A percentile compares a stretch with the other conserved stretches of the same genome.
phyloP scores from a whole-genome alignment of 1,284 basidiomycete species.

The Microbotryum silenes-acaulis region DNA sequence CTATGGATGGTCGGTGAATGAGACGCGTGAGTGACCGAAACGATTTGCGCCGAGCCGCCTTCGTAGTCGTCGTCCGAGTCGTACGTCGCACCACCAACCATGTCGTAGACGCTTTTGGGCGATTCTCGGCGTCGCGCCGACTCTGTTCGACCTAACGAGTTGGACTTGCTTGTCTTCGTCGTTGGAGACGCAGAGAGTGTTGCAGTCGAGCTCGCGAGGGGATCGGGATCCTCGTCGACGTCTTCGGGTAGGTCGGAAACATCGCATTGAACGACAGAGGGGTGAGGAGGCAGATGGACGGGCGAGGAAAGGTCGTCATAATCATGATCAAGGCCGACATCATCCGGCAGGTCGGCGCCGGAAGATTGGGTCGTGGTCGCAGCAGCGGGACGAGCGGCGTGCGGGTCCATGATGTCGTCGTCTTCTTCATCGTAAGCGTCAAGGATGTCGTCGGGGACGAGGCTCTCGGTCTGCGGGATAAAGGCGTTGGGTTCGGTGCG shows the following conservation, averaged over 20 bases:
- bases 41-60: constrained; percentile 19
- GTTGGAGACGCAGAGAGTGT: neutral
- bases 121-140: too few relatives aligned
- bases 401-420: neutral
- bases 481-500: constrained; percentile 9
- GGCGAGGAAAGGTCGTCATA: too few relatives aligned
- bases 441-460: constrained; percentile 20
- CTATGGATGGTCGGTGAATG: neutral
- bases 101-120: too few relatives aligned
- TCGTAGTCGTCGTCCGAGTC: constrained; percentile 16
- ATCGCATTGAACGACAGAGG: too few relatives aligned
- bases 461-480: constrained; percentile 12
- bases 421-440: constrained; percentile 18
- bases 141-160: too few relatives aligned
- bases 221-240: constrained; percentile 8
- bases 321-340: too few relatives aligned
- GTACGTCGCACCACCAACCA: too few relatives aligned
- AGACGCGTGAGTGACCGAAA: neutral
- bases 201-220: too few relatives aligned
- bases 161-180: neutral
- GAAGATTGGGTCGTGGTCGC: too few relatives aligned
- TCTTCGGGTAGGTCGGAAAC: constrained; percentile 10
- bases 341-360: too few relatives aligned
- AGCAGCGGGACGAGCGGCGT: neutral
- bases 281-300: too few relatives aligned